phyloP scores from a whole-genome alignment of 2,329 filamentous ascomycete species.

The Ophiocordyceps camponoti-floridani region DNA sequence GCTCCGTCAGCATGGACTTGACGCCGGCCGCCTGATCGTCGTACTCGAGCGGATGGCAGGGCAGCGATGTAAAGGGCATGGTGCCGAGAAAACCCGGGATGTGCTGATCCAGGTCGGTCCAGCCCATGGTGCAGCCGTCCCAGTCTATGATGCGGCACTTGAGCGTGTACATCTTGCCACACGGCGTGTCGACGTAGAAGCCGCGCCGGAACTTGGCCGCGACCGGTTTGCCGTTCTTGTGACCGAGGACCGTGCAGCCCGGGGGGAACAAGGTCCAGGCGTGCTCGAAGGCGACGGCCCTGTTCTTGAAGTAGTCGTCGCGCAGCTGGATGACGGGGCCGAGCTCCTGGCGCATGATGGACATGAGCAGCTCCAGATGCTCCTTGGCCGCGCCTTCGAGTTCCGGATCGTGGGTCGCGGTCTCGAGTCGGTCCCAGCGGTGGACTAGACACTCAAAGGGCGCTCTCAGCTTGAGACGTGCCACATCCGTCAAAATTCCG shows the following conservation, averaged over 20 bases:
- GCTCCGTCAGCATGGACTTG: constrained; percentile 14
- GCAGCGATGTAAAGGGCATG: constrained; percentile 22
- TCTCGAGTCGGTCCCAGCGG: constrained; percentile 34
- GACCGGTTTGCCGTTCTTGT: constrained; percentile 19
- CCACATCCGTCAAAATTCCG: constrained; percentile 38
- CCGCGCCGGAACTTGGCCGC: constrained; percentile 20
- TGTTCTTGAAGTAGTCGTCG: constrained; percentile 32
- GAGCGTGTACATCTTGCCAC: constrained; percentile 20
- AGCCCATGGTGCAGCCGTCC: constrained; percentile 28
- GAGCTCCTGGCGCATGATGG: constrained; percentile 31
- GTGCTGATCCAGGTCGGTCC: constrained; percentile 13
- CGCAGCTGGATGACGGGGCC: constrained; percentile 28
- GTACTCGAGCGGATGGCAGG: constrained; percentile 24
- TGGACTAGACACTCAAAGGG: constrained; percentile 50
- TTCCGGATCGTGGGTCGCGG: constrained; percentile 7
- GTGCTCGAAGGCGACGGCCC: constrained; percentile 33
- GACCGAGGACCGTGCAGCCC: constrained; percentile 20
- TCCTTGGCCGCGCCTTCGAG: constrained; percentile 23
- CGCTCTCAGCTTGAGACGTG: constrained; percentile 40
- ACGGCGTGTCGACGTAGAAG: constrained; percentile 17
- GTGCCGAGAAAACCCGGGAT: constrained; percentile 25
- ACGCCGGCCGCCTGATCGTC: constrained; percentile 21
- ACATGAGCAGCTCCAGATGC: constrained; percentile 27
- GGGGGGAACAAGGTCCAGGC: constrained; percentile 36
- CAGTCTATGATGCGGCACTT: constrained; percentile 26